Evolutionary conservation across 2,329 filamentous ascomycete genomes (phyloP), one percentile per base, ranked within the genome.

Genomic region (Colletotrichum falcatum): DNA sequence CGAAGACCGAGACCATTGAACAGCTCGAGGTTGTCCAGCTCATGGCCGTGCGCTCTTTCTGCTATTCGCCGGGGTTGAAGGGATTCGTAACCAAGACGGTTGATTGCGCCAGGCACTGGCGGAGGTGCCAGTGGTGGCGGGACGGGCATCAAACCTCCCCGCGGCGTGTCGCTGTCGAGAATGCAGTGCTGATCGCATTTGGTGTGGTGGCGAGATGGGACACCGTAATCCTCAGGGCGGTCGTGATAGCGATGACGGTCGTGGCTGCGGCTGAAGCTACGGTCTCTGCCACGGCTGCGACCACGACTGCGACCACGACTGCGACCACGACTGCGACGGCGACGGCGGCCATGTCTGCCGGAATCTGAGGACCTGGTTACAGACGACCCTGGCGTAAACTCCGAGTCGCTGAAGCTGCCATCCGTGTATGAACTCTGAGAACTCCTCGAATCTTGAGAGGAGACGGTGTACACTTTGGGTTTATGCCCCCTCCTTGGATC

Each of bases 301-400:
- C 48, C n/a, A 14, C 23, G 42, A 46, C 30, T n/a, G 30, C 48
- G 66, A 28, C 35, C n/a, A n/a, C 56, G 60, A 16, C 60, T 62
- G n/a, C 49, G 66, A n/a, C 48, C n/a, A 14, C 23, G 42, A 46
- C 30, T n/a, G 30, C 48, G 66, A 28, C 35, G 37, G 37, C 39
- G 70, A 23, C 26, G 54, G 33, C 28, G 61, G 28, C 58, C 54
- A 18, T 53, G 71, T 49, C 71, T 61, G n/a, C 58, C 44, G 16
- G 66, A 66, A 4, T 53, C 71, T 3, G 70, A 71, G 46, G 62
- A 61, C 11, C 71, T 74, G 16, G 67, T 64, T 14, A 72, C 37
- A 5, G 76, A 76, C 2, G 76, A 75, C 14, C 60, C 55, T 7
- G 73, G 71, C 1, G 76, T 77, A n/a, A 55, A 28, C 6, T 56